Conservation (phyloP, 768 basidiomycete species). For the Boletus patriciae region DNA sequence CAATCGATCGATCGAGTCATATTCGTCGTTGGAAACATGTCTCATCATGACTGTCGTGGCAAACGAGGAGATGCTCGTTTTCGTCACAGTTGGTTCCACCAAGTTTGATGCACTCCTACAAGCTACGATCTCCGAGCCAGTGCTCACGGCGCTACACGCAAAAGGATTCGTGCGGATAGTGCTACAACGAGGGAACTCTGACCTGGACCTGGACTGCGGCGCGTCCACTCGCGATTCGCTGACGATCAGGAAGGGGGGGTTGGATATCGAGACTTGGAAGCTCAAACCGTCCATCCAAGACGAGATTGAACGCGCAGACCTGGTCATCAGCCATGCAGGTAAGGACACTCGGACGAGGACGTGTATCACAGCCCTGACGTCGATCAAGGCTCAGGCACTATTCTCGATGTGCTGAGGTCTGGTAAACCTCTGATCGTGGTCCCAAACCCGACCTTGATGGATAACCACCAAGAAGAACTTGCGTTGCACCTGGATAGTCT, state of each 20-base stretch:
- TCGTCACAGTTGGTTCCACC: slow-evolving; percentile 91
- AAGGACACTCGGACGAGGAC: slow-evolving; percentile 20
- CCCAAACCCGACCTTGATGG: slow-evolving; percentile 84
- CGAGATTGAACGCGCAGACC: slow-evolving; percentile 63
- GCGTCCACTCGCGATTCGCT: slow-evolving; percentile 14
- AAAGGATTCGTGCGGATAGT: slow-evolving; percentile 62
- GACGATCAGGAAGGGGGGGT: slow-evolving; percentile 34
- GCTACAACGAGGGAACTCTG: slow-evolving; percentile 79
- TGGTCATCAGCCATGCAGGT: slow-evolving; percentile 96
- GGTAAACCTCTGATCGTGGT: slow-evolving; percentile 81
- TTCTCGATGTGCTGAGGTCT: slow-evolving; percentile 79
- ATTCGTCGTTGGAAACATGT: neutral
- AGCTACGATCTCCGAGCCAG: slow-evolving; percentile 53
- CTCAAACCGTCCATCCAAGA: slow-evolving; percentile 73
- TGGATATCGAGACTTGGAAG: slow-evolving; percentile 64
- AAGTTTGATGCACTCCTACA: slow-evolving; percentile 76
- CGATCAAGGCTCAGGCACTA: slow-evolving; percentile 83
- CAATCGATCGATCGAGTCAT: slow-evolving; percentile 13
- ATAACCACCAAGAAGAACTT: slow-evolving; percentile 93
- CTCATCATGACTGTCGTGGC: neutral
- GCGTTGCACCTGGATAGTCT: slow-evolving; percentile 63
- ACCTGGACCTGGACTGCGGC: slow-evolving; percentile 35
- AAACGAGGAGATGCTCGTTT: slow-evolving; percentile 37
- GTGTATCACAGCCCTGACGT: neutral
- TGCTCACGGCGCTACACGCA: slow-evolving; percentile 51